Base-by-base conservation (phyloP, 129 eudicot species). In the Sambucus nigra region DNA sequence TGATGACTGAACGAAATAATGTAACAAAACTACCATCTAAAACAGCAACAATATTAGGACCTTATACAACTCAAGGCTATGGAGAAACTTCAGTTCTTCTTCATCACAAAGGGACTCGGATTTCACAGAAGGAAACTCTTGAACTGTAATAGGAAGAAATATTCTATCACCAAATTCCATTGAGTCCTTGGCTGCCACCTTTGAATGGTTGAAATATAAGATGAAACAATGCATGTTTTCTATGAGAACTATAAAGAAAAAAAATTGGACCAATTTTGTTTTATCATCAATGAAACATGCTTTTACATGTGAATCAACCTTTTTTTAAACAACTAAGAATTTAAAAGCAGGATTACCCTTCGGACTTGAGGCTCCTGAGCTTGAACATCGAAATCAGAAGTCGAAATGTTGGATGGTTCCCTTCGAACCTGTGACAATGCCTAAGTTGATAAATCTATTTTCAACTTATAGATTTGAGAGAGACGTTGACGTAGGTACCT, bases 161-260 rank as follows among this genome's bases (percentile, higher is more conserved):
- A 92, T 70, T n/a, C 73, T 71, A 63, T 92, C 99, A 35, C 99
- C 96, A n/a, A 33, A 29, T 49, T 55, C 69, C 91, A 92, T 77
- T 5, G 65, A 29, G 53, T 91, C 94, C 77, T 91, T 91, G 39
- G 95, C 94, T 51, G 80, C 74, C 54, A 91, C 88, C 98, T 91
- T 68, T 27, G 7, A 21, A 32, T 32, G 60, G 25, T 55, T 66
- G 49, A 4, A 69, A 24, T 41, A 58, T 20, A 39, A 53, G 29
- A 31, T 26, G 35, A 62, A 47, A 11, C 14, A 46, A 5, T 4
- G 38, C 26, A 55, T 46, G 39, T 2, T 16, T 18, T 40, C 13
- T 24, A 33, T 47, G 12, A 45, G 25, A 50, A 41, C 21, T 28
- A 7, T 55, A 40, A 26, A 13, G 33, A 42, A 15, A 42, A 5